Evolutionary conservation across 2,329 filamentous ascomycete species (phyloP).

Genomic region (Lecanicillium sp.): DNA sequence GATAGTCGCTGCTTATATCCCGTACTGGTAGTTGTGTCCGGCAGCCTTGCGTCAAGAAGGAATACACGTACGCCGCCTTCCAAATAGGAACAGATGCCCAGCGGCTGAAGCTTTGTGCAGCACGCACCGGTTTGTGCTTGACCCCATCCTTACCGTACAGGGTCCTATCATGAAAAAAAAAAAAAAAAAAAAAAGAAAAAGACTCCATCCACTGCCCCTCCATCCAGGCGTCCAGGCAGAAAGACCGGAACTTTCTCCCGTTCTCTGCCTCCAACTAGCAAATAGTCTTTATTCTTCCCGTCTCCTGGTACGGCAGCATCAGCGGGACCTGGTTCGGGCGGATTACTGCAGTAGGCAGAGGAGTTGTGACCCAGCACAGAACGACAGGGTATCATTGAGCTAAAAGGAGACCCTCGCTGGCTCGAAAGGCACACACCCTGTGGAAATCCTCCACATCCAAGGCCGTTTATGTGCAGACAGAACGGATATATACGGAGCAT

Average conservation of each 20-base stretch:
- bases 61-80: background rate
- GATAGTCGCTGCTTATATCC: background rate
- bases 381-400: background rate
- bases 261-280: no score
- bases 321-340: background rate
- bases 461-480: background rate
- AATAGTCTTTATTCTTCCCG: background rate
- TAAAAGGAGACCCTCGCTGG: background rate
- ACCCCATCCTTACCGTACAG: no score
- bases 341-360: background rate
- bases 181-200: no score
- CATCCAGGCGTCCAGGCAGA: background rate
- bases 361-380: no score
- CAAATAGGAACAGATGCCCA: background rate
- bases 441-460: constrained; percentile 11
- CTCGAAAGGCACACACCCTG: constrained; percentile 1
- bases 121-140: no score
- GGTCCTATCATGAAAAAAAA: no score
- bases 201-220: no score
- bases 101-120: no score
- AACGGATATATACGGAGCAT: constrained; percentile 6
- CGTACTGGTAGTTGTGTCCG: background rate
- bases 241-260: background rate
- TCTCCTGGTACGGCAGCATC: background rate
- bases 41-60: background rate